Base-by-base conservation (phyloP, 2,329 filamentous ascomycete species). In the Dactylonectria estremocensis region DNA sequence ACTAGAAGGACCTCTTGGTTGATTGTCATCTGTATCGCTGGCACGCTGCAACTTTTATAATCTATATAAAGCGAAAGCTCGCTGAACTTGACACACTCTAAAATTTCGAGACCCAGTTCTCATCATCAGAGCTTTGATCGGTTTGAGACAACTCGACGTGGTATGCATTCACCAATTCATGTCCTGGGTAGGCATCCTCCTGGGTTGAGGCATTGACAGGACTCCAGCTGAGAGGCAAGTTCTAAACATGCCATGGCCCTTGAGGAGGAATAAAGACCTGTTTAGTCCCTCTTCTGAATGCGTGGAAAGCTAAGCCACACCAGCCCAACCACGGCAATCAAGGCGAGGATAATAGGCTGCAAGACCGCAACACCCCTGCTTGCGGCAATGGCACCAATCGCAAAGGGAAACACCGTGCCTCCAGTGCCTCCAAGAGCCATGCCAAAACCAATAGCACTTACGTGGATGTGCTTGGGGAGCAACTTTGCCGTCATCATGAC, bases 391-490 rank as follows among this genome's bases (percentile, higher is more conserved):
- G 89, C 90, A 10, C 90, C 90, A 2, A 91, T 89, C 0, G 87
- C 84, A 82, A 92, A 80, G 64, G 90, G 82, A 80, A 92, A 79
- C 4, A 89, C 77, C 0, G 91, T 91, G 2, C 90, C 92, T 0
- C 93, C 93, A 1, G 85, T 87, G 0, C 92, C 91, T 0, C 93
- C 93, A 76, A 94, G 88, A 0, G 92, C 92, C 53, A 92, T 90
- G 1, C 90, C 91, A 69, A 95, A 95, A 0, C 93, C 92, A 66
- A 95, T 92, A 0, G 90, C 88, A 6, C 87, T 88, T 7, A 94
- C 92, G 71, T 95, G 93, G 4, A 94, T 83, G 64, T 91, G 86
- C 50, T 86, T 86, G 0, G 93, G 93, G 0, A 95, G 83, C 3
- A 95, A 82, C 70, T 92, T 93, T 0, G 91, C 92, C 5, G 90